phyloP scores from a whole-genome alignment of 2,329 filamentous ascomycete genomes.

The Paecilomyces formosus region DNA sequence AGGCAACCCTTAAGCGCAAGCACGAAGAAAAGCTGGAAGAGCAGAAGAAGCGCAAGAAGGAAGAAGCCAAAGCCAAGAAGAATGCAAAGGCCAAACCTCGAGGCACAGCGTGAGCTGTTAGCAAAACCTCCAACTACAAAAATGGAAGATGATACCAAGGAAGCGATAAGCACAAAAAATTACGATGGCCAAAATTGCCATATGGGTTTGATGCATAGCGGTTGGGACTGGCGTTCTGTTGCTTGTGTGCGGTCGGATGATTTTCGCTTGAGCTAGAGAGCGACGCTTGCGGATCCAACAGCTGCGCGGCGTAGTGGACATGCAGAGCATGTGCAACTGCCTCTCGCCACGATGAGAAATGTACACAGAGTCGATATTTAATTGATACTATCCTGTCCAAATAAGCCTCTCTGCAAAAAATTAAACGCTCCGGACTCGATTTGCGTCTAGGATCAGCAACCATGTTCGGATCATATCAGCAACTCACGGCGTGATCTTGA shows the following conservation, averaged over 20 bases:
- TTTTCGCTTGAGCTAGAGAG: neutral
- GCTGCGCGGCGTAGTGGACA: neutral
- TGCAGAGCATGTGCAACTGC: neutral
- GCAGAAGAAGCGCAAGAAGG: constrained; percentile 92
- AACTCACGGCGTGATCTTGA: neutral
- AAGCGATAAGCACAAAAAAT: constrained; percentile 6
- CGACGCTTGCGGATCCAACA: neutral
- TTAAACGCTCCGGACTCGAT: neutral
- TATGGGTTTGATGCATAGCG: neutral
- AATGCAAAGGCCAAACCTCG: constrained; percentile 81
- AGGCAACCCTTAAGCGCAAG: constrained; percentile 82
- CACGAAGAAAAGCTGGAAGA: constrained; percentile 85
- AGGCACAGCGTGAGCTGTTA: constrained; percentile 42
- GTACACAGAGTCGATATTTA: neutral
- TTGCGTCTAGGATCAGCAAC: neutral
- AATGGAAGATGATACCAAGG: constrained; percentile 12
- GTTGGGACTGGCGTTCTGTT: neutral
- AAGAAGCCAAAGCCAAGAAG: constrained; percentile 92
- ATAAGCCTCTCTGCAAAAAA: neutral
- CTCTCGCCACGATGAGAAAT: neutral
- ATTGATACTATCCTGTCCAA: neutral
- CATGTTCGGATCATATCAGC: neutral
- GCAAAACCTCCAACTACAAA: constrained; percentile 6
- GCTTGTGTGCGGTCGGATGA: neutral
- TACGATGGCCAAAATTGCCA: constrained; percentile 1